These are phyloP conservation scores for Cyberlindnera maritima DNA, from an alignment of 805 yeast genomes.

Conservation along the genomic window DNA sequence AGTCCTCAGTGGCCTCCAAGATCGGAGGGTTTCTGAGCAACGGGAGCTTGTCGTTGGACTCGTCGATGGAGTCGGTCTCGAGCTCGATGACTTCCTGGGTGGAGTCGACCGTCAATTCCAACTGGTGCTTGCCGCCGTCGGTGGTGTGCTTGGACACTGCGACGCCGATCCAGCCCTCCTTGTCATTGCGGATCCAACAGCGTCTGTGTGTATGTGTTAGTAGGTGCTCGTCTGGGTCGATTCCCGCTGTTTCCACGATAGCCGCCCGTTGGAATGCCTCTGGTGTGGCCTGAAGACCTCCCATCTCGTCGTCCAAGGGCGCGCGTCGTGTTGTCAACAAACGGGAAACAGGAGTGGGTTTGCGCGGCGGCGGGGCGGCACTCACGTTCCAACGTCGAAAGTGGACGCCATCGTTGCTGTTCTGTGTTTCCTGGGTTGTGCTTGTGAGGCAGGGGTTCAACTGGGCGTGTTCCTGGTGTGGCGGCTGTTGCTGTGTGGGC, in stretches of 20 bases:
- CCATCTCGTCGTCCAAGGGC: background rate
- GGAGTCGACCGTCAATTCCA: slow-evolving; percentile 53
- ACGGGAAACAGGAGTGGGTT: background rate
- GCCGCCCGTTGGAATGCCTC: background rate
- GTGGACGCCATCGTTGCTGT: slow-evolving; percentile 35
- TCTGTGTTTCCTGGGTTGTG: background rate
- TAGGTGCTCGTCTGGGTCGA: slow-evolving; percentile 21
- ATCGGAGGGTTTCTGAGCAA: slow-evolving; percentile 88
- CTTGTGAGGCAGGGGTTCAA: background rate
- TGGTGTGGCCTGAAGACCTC: background rate
- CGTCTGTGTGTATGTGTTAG: slow-evolving; percentile 41
- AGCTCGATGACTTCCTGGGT: slow-evolving; percentile 44
- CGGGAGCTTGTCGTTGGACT: slow-evolving; percentile 50
- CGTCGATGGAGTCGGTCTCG: slow-evolving; percentile 39
- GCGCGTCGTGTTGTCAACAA: slow-evolving; percentile 3
- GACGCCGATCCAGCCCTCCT: slow-evolving; percentile 71
- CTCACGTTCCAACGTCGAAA: slow-evolving; percentile 55
- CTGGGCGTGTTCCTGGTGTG: background rate
- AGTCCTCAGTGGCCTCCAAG: slow-evolving; percentile 90
- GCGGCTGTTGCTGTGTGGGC: slow-evolving; percentile 1
- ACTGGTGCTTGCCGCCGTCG: slow-evolving; percentile 41
- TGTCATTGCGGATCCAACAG: slow-evolving; percentile 74
- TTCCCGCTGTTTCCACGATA: background rate
- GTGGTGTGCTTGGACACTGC: slow-evolving; percentile 49
- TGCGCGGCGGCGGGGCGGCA: slow-evolving; percentile 13